Evolutionary conservation across 106 monocot species (phyloP), one percentile per base, ranked within the genome.

Genomic region (Narthecium ossifragum): DNA sequence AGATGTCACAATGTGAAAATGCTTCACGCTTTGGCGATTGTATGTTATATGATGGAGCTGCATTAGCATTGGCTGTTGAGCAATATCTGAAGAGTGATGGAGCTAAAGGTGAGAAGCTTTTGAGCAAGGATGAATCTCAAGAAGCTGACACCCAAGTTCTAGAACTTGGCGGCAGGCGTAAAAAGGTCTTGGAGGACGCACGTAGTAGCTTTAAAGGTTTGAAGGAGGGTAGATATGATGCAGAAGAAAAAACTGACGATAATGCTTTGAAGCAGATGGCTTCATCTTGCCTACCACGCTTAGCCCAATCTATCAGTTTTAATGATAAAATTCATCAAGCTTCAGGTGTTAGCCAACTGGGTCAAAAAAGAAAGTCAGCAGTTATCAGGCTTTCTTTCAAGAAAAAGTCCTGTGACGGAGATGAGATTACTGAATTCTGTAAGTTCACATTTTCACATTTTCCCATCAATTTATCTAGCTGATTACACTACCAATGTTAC

Each of bases 321-420:
- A 96, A 80, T 63, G 90, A 90, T 23, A 96, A 84, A 46, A 68
- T 73, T 39, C 73, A 68, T n/a, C 71, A 57, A 22, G 38, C 67
- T 32, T 66, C 30, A 61, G 64, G 12, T 40, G 60, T 28, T 26
- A 73, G 62, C 48, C 48, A 70, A 30, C 49, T 26, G 29, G 47
- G 61, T 38, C 83, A 71, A 37, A 78, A 68, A 25, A 78, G 75
- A 55, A 90, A 79, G 56, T 79, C 78, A 8, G 65, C 88, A 25
- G 88, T 85, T 41, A 71, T 87, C 58, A 80, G 70, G 68, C 68
- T 92, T 18, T 92, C 96, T 14, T 96, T 86, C 53, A 90, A 83
- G 53, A 78, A 76, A 53, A 80, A 54, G 55, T 90, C 86, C 33
- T 79, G 55, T 71, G 93, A 89, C 43, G 82, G 80, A 41, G 83